Evolutionary conservation across 495 filamentous ascomycete species (phyloP), one percentile per base, ranked within the genome.

Genomic region (Hypoxylon lienhwacheense): DNA sequence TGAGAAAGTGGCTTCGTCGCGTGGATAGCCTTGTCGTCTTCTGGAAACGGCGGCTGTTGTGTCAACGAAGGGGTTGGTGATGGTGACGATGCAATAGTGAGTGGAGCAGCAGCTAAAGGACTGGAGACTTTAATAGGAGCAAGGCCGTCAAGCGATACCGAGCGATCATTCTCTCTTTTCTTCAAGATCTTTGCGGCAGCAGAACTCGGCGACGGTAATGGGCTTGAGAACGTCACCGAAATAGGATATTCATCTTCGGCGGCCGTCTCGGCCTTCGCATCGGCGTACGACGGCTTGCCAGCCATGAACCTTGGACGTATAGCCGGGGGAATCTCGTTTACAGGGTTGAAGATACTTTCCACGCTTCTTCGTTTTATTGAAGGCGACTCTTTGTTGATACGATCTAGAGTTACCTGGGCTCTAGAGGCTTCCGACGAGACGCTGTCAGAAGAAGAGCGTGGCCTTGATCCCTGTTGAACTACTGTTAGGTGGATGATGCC

Each of bases 331-430:
- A 28, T 51, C 16, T 22, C 31, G n/a, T 43, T 36, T 3, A 33
- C 20, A 21, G 40, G 25, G 14, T 53, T 47, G 24, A 55, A 17
- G 7, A 32, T 31, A 10, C 33, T 37, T 10, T 53, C 44, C 3
- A 53, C 33, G 36, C 34, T 43, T 31, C 20, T 50, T 12, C 34
- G 59, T 39, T 36, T 41, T 11, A 42, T 21, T 20, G 37, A 64
- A n/a, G 45, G 53, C 4, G 61, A 61, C 21, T 50, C 61, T 37
- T 33, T 59, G 11, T 66, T 72, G 52, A 77, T 73, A 33, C 68
- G 66, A 50, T 69, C 70, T 19, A 73, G 59, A 32, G 55, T 69
- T 44, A 68, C 42, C 41, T 71, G 67, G 1, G 75, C 70, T 47
- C 71, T 71, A 39, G 72, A 75, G 5, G 61, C 61, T 0, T 66